Conservation (phyloP, 2,329 filamentous ascomycete genomes). For the Paraconiothyrium sp. region DNA sequence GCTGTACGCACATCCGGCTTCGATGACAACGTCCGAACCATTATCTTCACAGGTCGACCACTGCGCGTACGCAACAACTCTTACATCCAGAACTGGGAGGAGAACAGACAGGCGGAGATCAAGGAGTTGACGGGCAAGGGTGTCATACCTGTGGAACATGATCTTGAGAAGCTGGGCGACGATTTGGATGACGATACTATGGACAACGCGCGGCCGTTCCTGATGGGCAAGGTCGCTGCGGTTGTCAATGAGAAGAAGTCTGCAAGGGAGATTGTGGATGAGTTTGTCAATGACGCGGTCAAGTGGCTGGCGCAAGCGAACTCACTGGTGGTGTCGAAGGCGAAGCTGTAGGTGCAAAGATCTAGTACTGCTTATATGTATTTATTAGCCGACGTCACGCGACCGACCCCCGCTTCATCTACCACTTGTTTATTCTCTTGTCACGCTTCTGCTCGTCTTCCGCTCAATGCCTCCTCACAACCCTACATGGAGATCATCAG, state of each 20-base stretch:
- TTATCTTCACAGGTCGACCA: slow-evolving; percentile 98
- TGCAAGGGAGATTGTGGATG: slow-evolving; percentile 92
- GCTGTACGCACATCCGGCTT: slow-evolving; percentile 90
- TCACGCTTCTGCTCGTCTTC: no score
- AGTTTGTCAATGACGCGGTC: slow-evolving; percentile 87
- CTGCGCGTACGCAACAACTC: slow-evolving; percentile 91
- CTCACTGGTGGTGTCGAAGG: slow-evolving; percentile 62
- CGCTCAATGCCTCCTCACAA: neutral
- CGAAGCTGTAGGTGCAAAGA: slow-evolving; percentile 39
- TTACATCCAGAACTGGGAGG: slow-evolving; percentile 97
- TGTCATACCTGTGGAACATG: slow-evolving; percentile 90
- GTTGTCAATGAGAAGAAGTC: slow-evolving; percentile 92
- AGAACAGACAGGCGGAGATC: slow-evolving; percentile 88
- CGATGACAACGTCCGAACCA: slow-evolving; percentile 95
- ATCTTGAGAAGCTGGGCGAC: slow-evolving; percentile 82
- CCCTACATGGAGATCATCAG: slow-evolving; percentile 12
- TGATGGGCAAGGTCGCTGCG: slow-evolving; percentile 97
- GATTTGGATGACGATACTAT: slow-evolving; percentile 80
- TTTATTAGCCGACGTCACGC: neutral
- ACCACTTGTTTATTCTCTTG: neutral
- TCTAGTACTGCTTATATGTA: neutral
- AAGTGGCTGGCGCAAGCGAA: slow-evolving; percentile 73
- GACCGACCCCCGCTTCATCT: neutral
- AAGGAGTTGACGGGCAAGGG: slow-evolving; percentile 91
- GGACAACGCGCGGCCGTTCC: slow-evolving; percentile 88